A percentile compares a stretch with the other conserved stretches of the same genome.
phyloP scores from a whole-genome alignment of 2,329 filamentous ascomycete genomes.

The Trichoderma brevicompactum region DNA sequence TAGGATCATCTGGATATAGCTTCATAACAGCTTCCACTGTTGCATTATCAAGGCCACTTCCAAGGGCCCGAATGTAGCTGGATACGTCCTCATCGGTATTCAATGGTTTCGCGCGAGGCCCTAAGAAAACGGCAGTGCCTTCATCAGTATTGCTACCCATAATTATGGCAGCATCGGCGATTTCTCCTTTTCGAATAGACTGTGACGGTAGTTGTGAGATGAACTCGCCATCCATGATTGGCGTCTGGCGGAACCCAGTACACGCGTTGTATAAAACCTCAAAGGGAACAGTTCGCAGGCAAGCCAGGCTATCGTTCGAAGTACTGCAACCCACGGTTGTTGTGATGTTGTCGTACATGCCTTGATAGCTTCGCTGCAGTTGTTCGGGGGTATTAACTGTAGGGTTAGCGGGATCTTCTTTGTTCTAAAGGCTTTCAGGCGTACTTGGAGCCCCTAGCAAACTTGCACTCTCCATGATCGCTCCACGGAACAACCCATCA shows the following conservation, averaged over 20 bases:
- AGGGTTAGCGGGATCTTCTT: background rate
- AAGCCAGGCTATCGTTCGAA: background rate
- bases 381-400: slow-evolving; percentile 3
- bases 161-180: background rate
- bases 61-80: slow-evolving; percentile 1
- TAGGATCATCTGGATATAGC: slow-evolving; percentile 13
- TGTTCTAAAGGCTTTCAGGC: background rate
- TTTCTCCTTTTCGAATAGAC: slow-evolving; percentile 15
- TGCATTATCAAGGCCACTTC: background rate
- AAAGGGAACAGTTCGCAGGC: slow-evolving; percentile 4
- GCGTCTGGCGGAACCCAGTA: background rate
- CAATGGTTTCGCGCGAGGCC: background rate
- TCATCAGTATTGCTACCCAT: slow-evolving; percentile 9
- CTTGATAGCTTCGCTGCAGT: slow-evolving; percentile 1
- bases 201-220: slow-evolving; percentile 15
- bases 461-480: slow-evolving; percentile 14
- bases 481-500: slow-evolving; percentile 10
- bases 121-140: slow-evolving; percentile 8
- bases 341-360: slow-evolving; percentile 18
- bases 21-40: slow-evolving; percentile 3
- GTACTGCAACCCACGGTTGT: slow-evolving; percentile 4
- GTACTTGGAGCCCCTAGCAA: slow-evolving; percentile 12
- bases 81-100: slow-evolving; percentile 5
- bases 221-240: slow-evolving; percentile 17
- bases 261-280: background rate